Conservation (phyloP, 139 green algal species). For the Chloropicon primus region DNA sequence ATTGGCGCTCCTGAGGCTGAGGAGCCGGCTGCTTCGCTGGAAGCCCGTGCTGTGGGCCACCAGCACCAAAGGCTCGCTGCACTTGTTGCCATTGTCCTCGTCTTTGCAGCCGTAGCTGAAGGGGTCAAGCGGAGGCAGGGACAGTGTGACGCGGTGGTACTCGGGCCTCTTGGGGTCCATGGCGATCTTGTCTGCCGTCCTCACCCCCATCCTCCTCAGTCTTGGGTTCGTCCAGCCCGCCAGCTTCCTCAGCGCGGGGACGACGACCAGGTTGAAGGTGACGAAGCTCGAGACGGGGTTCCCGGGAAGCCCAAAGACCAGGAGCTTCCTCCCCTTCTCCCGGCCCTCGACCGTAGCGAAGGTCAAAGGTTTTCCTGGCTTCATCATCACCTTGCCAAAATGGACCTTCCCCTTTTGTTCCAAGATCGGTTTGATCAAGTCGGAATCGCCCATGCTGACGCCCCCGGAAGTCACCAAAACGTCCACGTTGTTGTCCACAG, state of each 20-base stretch:
- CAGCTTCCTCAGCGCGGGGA: conserved; percentile 69
- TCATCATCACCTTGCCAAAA: conserved; percentile 86
- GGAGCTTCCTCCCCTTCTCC: conserved; percentile 18
- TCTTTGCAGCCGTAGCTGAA: neutral
- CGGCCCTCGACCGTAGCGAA: conserved; percentile 65
- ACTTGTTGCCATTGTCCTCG: neutral
- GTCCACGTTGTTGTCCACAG: conserved; percentile 46
- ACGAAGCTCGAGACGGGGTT: conserved; percentile 83
- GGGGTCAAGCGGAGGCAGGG: neutral
- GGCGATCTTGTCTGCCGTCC: neutral
- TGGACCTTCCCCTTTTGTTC: conserved; percentile 63
- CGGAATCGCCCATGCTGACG: conserved; percentile 90
- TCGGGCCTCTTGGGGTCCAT: conserved; percentile 80
- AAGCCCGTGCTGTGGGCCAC: conserved; percentile 68
- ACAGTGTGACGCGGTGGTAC: conserved; percentile 72
- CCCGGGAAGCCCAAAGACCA: conserved; percentile 52
- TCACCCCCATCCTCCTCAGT: conserved; percentile 1
- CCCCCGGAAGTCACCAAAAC: conserved; percentile 41
- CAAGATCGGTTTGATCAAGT: conserved; percentile 90
- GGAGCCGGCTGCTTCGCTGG: conserved; percentile 83
- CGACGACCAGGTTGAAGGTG: conserved; percentile 81
- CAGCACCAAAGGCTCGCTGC: conserved; percentile 3
- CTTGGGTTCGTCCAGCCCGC: conserved; percentile 39
- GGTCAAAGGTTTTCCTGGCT: conserved; percentile 92
- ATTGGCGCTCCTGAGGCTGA: conserved; percentile 55